Conservation (phyloP, 257 asterid genomes). For the Solanum raphanifolium region DNA sequence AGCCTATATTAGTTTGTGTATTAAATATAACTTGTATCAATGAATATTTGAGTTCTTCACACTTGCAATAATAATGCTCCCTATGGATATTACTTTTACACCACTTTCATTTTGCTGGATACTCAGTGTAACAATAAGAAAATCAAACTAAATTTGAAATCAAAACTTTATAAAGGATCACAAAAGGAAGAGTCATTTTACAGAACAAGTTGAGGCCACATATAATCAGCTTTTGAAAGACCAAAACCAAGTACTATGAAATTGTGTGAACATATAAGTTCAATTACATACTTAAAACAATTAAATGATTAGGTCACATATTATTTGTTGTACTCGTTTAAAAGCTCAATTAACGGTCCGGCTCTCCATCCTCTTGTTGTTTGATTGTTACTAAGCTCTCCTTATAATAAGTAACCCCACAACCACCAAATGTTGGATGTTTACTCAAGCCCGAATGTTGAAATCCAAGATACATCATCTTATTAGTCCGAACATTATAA, state of each 20-base stretch:
- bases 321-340: neutral
- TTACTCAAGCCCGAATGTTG: neutral
- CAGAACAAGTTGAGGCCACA: neutral
- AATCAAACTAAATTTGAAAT: too few relatives aligned
- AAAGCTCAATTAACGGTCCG: neutral
- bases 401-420: neutral
- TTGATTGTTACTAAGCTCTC: neutral
- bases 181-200: neutral
- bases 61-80: neutral
- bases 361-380: neutral
- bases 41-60: neutral
- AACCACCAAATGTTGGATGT: neutral
- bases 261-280: neutral
- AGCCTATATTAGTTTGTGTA: neutral
- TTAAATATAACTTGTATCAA: neutral
- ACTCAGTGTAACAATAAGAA: neutral
- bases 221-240: neutral
- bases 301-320: neutral
- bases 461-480: neutral
- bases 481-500: neutral
- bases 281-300: neutral
- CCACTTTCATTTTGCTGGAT: neutral
- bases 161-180: neutral
- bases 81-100: neutral
- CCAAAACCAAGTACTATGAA: neutral